Percentiles rank a stretch among this genome's conserved stretches.
Conservation (phyloP, 2,329 filamentous ascomycete species). For the Botrytis paeoniae region DNA sequence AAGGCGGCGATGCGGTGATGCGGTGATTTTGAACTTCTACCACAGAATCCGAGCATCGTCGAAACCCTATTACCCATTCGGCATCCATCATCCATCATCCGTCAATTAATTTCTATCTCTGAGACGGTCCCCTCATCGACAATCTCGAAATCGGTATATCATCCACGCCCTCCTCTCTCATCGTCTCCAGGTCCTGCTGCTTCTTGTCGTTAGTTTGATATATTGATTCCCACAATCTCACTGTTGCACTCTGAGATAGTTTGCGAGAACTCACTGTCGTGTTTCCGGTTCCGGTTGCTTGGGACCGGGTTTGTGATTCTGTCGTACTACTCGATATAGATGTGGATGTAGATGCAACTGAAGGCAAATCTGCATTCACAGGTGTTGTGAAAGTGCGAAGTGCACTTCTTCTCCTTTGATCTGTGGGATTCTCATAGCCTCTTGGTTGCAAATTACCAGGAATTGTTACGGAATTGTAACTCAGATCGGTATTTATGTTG, state of each 20-base stretch:
- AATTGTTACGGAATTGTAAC: neutral
- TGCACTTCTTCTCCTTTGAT: neutral
- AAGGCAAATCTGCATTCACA: neutral
- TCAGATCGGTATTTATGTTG: neutral
- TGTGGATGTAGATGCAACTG: neutral
- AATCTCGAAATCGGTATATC: neutral
- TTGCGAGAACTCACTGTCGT: neutral
- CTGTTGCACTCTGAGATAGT: neutral
- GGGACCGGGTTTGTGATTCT: rapidly evolving
- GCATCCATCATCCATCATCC: neutral
- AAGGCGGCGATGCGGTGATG: neutral
- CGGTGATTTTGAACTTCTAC: too few relatives aligned
- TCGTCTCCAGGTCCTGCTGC: too few relatives aligned
- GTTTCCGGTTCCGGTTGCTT: neutral
- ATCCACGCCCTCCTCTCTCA: too few relatives aligned
- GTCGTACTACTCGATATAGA: neutral
- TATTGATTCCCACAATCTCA: neutral
- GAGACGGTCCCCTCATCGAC: too few relatives aligned
- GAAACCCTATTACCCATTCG: too few relatives aligned
- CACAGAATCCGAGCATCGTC: rapidly evolving
- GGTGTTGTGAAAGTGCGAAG: neutral
- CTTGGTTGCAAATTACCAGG: too few relatives aligned
- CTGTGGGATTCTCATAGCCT: rapidly evolving
- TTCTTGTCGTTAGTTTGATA: neutral
- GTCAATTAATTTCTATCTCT: too few relatives aligned